A percentile compares a stretch with the other conserved stretches of the same genome.
These are phyloP conservation scores for Mycena sp. DNA, from an alignment of 1,284 basidiomycete species.

Conservation along the genomic window DNA sequence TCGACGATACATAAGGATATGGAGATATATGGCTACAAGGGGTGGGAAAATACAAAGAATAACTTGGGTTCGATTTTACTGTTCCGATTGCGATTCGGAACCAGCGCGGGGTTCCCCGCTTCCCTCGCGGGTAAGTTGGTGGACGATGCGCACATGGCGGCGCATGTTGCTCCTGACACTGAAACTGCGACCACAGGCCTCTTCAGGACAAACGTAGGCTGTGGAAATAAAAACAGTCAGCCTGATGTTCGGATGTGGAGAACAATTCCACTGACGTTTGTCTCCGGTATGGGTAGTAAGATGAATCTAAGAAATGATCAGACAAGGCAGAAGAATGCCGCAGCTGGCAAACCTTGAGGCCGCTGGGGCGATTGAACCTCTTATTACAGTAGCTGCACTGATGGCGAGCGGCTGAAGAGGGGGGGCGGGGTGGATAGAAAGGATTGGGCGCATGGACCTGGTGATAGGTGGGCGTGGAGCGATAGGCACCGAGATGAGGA, in stretches of 20 bases:
- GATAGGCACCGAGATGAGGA: conserved; percentile 28
- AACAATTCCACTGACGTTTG: conserved; percentile 53
- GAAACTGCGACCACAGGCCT: conserved; percentile 62
- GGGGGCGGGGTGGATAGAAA: conserved; percentile 26
- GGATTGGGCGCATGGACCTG: conserved; percentile 18
- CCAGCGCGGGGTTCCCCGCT: conserved; percentile 30
- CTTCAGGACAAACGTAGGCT: conserved; percentile 62
- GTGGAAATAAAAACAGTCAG: conserved; percentile 19
- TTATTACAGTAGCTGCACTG: conserved; percentile 62
- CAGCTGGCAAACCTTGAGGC: conserved; percentile 52
- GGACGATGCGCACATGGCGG: conserved; percentile 49
- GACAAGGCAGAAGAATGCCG: not conserved
- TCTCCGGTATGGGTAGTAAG: conserved; percentile 66
- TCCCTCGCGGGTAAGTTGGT: conserved; percentile 33
- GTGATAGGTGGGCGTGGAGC: conserved; percentile 23
- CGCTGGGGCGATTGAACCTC: conserved; percentile 63
- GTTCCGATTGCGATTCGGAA: conserved; percentile 29
- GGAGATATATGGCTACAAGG: too few species aligned
- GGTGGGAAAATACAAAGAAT: conserved; percentile 27
- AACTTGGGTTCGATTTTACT: conserved; percentile 28
- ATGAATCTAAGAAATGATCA: conserved; percentile 52
- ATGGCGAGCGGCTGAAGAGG: conserved; percentile 39
- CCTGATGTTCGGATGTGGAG: conserved; percentile 6
- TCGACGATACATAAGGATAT: too few species aligned
- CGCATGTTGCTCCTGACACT: conserved; percentile 68